Evolutionary conservation across 805 yeast genomes (phyloP).

Genomic region (Saccharomycodes ludwigii): DNA sequence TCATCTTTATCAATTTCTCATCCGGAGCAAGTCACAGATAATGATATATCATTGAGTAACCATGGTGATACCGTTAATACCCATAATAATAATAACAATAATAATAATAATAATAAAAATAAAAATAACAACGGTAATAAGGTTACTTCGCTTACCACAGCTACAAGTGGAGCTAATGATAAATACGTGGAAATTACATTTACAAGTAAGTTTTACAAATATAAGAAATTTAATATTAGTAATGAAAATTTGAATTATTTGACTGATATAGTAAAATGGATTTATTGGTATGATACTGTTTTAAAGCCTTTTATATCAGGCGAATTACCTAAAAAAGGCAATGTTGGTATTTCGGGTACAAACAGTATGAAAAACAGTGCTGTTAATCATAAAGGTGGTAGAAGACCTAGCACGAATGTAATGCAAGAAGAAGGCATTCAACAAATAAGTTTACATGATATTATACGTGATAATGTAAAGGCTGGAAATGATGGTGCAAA

Average conservation of each 20-base stretch:
- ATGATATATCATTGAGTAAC: too few species aligned
- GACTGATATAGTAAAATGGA: slow-evolving; percentile 19
- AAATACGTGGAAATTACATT: slow-evolving; percentile 5
- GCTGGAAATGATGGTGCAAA: too few species aligned
- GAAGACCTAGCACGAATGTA: slow-evolving; percentile 21
- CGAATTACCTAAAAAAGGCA: too few species aligned
- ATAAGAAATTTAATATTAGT: slow-evolving; percentile 18
- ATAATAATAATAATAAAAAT: too few species aligned
- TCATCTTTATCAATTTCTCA: background rate
- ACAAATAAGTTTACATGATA: slow-evolving; percentile 22
- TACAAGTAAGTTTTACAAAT: slow-evolving; percentile 15
- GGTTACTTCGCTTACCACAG: background rate
- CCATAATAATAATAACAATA: too few species aligned
- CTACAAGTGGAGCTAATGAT: background rate
- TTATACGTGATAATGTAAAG: too few species aligned
- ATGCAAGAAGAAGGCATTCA: slow-evolving; percentile 23
- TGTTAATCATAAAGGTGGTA: slow-evolving; percentile 2
- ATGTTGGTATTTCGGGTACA: too few species aligned
- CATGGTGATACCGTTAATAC: too few species aligned
- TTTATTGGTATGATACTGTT: slow-evolving; percentile 17
- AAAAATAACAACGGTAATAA: too few species aligned
- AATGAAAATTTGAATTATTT: slow-evolving; percentile 20
- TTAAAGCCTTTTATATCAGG: slow-evolving; percentile 8
- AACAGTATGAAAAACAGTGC: slow-evolving; percentile 1
- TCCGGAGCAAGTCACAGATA: background rate